Evolutionary conservation across 2,329 filamentous ascomycete genomes (phyloP).

Genomic region (Phialemoniopsis sp.): DNA sequence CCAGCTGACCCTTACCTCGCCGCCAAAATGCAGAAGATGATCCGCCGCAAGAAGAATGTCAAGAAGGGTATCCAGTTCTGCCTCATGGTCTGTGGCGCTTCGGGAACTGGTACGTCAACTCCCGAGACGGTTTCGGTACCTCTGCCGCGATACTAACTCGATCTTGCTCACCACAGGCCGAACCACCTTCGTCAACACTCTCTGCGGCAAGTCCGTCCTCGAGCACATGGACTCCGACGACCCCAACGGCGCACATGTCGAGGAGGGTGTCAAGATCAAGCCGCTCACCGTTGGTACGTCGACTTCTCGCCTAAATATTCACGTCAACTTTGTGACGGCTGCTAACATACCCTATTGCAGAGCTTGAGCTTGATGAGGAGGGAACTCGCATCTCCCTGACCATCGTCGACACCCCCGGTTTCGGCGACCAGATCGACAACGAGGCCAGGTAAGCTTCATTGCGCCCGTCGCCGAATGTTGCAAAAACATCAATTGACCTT

Average conservation of each 20-base stretch:
- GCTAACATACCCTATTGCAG: conserved; percentile 38
- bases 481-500: not conserved
- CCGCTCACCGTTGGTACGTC: conserved; percentile 84
- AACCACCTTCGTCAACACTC: conserved; percentile 98
- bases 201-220: conserved; percentile 92
- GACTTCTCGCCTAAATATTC: not conserved
- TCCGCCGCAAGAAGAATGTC: conserved; percentile 99
- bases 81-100: conserved; percentile 99
- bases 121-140: conserved; percentile 3
- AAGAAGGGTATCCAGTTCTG: conserved; percentile 99
- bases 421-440: conserved; percentile 98
- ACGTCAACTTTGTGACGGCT: conserved; percentile 14
- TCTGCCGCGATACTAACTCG: conserved; percentile 8
- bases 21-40: conserved; percentile 67
- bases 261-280: conserved; percentile 98
- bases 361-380: conserved; percentile 95
- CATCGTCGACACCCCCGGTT: conserved; percentile 97
- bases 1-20: not conserved
- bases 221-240: conserved; percentile 91
- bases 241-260: conserved; percentile 79
- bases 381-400: conserved; percentile 97
- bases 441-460: conserved; percentile 74
- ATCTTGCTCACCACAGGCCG: conserved; percentile 56
- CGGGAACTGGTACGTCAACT: conserved; percentile 78
- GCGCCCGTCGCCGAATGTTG: not conserved